Conservation (phyloP, 352 stramenopile genomes). For the Globisporangium takayamanum region DNA sequence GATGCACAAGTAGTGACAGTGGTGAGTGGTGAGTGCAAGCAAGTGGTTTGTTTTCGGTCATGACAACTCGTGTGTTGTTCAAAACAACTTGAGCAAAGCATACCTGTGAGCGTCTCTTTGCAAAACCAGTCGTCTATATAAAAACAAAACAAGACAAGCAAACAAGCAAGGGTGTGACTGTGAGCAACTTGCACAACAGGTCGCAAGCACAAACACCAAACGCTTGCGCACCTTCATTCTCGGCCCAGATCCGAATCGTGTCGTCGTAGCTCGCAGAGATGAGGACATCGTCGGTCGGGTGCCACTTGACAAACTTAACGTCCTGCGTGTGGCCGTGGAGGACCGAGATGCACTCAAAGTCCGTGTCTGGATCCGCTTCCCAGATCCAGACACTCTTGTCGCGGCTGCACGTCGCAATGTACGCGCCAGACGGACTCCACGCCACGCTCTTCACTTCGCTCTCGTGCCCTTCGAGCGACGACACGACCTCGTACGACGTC, state of each 20-base stretch:
- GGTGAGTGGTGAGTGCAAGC: no score
- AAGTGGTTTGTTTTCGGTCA: no score
- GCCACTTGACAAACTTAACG: slow-evolving; percentile 95
- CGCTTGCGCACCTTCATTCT: slow-evolving; percentile 64
- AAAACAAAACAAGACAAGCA: background rate
- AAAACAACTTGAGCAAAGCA: background rate
- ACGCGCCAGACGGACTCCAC: slow-evolving; percentile 91
- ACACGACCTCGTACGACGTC: slow-evolving; percentile 90
- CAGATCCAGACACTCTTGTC: slow-evolving; percentile 99
- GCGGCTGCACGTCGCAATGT: slow-evolving; percentile 96
- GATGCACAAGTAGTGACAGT: no score
- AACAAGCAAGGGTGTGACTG: background rate
- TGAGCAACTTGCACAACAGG: background rate
- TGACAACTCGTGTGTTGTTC: background rate
- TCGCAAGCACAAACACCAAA: background rate
- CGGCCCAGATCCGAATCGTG: slow-evolving; percentile 93
- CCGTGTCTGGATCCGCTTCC: slow-evolving; percentile 91
- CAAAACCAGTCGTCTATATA: slow-evolving; percentile 94
- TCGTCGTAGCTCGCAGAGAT: slow-evolving; percentile 94
- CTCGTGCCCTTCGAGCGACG: slow-evolving; percentile 97
- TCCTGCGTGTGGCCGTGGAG: slow-evolving; percentile 95
- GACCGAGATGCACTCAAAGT: slow-evolving; percentile 97
- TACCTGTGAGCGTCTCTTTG: slow-evolving; percentile 85
- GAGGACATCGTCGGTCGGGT: slow-evolving; percentile 80
- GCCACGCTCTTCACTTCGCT: slow-evolving; percentile 97